Conservation (phyloP, 345 rosid genomes). For the rapeseed (Brassica napus) region Da-Ae NC_063438.1:24922001-24922500, state of each 20-base stretch:
- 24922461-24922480: slow-evolving; percentile 36
- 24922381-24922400: slow-evolving; percentile 43
- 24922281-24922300: slow-evolving; percentile 53
- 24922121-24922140: slow-evolving; percentile 72
- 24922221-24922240: too few species aligned
- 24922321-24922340: slow-evolving; percentile 38
- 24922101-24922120: slow-evolving; percentile 47
- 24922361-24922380: slow-evolving; percentile 43
- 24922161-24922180: slow-evolving; percentile 79
- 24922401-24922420: slow-evolving; percentile 36
- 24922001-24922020: slow-evolving; percentile 6
- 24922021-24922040: slow-evolving; percentile 3
- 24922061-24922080: slow-evolving; percentile 45
- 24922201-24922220: slow-evolving; percentile 67
- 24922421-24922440: slow-evolving; percentile 43
- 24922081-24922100: slow-evolving; percentile 49
- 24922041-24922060: slow-evolving; percentile 10
- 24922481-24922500: slow-evolving; percentile 34
- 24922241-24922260: too few species aligned
- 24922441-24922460: slow-evolving; percentile 41
- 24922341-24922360: slow-evolving; percentile 45
- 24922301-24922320: slow-evolving; percentile 45
- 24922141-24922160: slow-evolving; percentile 91
- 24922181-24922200: slow-evolving; percentile 72
- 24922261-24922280: slow-evolving; percentile 47